Conservation (phyloP, 1,284 basidiomycete genomes). For the Melampsora abietis-canadensis region DNA sequence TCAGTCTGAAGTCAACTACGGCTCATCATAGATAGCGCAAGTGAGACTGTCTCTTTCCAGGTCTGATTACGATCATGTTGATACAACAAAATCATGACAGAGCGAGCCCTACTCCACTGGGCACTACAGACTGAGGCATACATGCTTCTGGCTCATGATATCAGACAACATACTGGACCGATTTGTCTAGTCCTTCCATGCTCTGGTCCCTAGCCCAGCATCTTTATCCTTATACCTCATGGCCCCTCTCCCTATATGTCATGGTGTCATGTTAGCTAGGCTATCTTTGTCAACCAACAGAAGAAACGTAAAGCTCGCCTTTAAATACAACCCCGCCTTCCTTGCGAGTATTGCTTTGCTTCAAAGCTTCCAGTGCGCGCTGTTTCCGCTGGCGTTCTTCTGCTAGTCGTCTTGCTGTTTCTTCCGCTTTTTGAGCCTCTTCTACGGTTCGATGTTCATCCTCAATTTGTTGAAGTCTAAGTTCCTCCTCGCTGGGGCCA, state of each 20-base stretch:
- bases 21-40: no score
- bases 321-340: slow-evolving; percentile 35
- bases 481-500: slow-evolving; percentile 18
- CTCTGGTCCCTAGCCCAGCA: slow-evolving; percentile 20
- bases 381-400: slow-evolving; percentile 28
- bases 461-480: slow-evolving; percentile 17
- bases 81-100: no score
- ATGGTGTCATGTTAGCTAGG: neutral
- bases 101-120: no score
- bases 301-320: neutral
- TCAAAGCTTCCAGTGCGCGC: slow-evolving; percentile 32
- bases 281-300: neutral
- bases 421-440: slow-evolving; percentile 8
- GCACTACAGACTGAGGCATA: no score
- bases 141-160: no score
- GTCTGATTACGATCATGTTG: no score
- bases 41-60: no score
- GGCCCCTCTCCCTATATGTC: slow-evolving; percentile 16
- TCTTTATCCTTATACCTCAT: slow-evolving; percentile 37
- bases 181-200: slow-evolving; percentile 24
- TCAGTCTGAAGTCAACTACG: no score
- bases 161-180: no score
- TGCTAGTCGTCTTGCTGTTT: slow-evolving; percentile 15
- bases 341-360: slow-evolving; percentile 14
- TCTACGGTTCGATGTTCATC: slow-evolving; percentile 30